Conservation (phyloP, 331 rosid genomes). For the Malus hybrid region DNA sequence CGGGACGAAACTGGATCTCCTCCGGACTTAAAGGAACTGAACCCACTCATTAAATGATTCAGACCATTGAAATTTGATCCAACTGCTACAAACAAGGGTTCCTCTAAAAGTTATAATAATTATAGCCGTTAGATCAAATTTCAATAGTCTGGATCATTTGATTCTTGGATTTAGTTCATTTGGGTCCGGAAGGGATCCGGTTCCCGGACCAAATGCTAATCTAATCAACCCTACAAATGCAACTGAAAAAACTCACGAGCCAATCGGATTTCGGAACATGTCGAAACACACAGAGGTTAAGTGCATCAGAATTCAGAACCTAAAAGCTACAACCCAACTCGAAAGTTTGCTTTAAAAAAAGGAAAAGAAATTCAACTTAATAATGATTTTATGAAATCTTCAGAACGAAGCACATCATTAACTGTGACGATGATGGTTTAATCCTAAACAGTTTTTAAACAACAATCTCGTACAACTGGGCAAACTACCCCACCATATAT, state of each 20-base stretch:
- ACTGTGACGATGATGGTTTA: not conserved
- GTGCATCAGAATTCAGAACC: not conserved
- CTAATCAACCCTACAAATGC: not conserved
- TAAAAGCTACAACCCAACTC: not conserved
- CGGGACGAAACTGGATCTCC: no score
- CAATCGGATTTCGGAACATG: not conserved
- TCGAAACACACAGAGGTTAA: not conserved
- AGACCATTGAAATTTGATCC: no score
- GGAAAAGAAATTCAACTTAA: not conserved
- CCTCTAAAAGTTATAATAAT: no score
- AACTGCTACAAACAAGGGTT: no score
- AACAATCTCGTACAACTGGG: not conserved
- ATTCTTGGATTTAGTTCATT: fast-evolving
- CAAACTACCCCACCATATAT: conserved; percentile 13
- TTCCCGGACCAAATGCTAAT: not conserved
- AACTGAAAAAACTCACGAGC: not conserved
- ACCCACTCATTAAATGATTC: fast-evolving
- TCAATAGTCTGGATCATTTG: no score
- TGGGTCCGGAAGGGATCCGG: fast-evolving
- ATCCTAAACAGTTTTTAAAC: not conserved
- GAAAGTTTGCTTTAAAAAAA: not conserved
- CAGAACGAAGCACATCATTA: conserved; percentile 3
- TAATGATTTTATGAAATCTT: conserved; percentile 1
- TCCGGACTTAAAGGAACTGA: fast-evolving
- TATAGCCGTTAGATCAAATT: no score